These are phyloP conservation scores for Quercus tomentella DNA, from an alignment of 331 rosid species.

Conservation along the genomic window DNA sequence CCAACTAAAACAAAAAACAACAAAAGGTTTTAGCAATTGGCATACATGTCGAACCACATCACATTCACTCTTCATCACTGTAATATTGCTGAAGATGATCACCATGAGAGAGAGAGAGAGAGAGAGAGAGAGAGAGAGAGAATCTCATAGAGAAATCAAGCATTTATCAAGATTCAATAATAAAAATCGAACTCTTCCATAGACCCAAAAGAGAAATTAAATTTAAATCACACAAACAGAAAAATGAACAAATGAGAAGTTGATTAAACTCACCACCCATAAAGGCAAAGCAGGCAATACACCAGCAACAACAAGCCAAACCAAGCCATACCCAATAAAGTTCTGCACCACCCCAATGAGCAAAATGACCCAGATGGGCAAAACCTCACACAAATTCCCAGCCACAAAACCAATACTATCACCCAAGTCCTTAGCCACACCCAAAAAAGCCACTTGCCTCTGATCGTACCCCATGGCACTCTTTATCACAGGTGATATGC, in stretches of 20 bases:
- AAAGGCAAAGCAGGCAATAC: conserved; percentile 53
- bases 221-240: background rate
- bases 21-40: background rate
- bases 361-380: conserved; percentile 48
- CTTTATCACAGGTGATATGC: conserved; percentile 81
- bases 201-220: background rate
- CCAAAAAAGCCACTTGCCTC: conserved; percentile 60
- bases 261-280: conserved; percentile 56
- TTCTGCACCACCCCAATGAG: conserved; percentile 62
- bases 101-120: background rate
- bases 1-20: background rate
- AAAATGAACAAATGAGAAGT: background rate
- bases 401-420: conserved; percentile 76
- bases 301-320: conserved; percentile 72
- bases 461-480: conserved; percentile 70
- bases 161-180: background rate
- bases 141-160: background rate
- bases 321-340: conserved; percentile 63
- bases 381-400: conserved; percentile 49
- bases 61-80: background rate
- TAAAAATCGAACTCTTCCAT: background rate
- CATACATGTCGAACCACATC: background rate
- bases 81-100: background rate
- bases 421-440: conserved; percentile 82
- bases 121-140: background rate